Conservation (phyloP, 257 asterid genomes). For the Cinchona pubescens region DNA sequence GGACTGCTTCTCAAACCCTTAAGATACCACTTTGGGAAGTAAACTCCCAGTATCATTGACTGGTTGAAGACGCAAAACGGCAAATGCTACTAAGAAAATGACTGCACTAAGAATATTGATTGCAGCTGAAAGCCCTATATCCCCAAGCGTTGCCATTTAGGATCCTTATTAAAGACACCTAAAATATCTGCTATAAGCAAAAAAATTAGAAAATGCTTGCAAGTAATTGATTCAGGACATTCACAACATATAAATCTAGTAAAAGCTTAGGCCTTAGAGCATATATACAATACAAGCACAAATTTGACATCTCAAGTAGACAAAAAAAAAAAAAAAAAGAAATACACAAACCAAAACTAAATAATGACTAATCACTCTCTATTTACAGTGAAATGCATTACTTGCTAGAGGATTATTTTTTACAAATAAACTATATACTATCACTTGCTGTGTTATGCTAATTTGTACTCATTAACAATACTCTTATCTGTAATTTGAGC, state of each 20-base stretch:
- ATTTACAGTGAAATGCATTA: neutral
- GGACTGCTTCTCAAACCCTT: conserved; percentile 92
- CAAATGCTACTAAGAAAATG: conserved; percentile 72
- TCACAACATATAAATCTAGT: too few relatives aligned
- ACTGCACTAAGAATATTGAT: conserved; percentile 67
- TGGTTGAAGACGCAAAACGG: conserved; percentile 85
- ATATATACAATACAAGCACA: neutral
- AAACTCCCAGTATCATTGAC: conserved; percentile 88
- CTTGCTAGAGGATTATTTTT: neutral
- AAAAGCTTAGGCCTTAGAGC: neutral
- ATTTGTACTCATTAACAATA: too few relatives aligned
- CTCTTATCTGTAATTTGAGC: too few relatives aligned
- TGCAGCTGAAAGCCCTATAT: conserved; percentile 93
- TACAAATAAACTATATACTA: neutral
- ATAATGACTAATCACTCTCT: neutral
- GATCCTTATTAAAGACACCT: conserved; percentile 16
- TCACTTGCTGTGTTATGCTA: neutral
- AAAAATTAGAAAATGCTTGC: neutral
- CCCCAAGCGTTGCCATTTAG: conserved; percentile 79
- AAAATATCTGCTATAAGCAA: conserved; percentile 21
- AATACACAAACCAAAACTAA: neutral
- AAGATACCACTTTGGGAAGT: conserved; percentile 97
- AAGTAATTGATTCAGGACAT: neutral
- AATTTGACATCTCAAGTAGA: neutral
- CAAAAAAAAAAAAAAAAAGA: neutral